Conservation (phyloP, 2,329 filamentous ascomycete species). For the Hymenotorrendiella dingleyae region DNA sequence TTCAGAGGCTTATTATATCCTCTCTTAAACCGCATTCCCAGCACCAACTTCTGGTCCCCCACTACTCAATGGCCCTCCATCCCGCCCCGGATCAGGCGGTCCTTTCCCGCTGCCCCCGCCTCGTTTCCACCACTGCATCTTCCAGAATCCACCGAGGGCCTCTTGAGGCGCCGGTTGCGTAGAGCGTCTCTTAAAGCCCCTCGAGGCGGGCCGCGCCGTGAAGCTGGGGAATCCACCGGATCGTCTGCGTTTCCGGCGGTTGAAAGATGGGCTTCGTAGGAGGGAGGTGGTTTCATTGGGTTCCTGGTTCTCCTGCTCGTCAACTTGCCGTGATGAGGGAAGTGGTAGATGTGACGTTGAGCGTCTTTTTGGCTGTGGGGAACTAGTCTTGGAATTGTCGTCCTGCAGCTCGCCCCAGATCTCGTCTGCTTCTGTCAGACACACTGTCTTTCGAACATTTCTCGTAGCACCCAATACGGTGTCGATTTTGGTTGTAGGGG, state of each 20-base stretch:
- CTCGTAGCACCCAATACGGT: conserved; percentile 26
- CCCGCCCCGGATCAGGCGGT: conserved; percentile 14
- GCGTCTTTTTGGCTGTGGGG: conserved; percentile 21
- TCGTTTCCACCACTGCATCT: conserved; percentile 48
- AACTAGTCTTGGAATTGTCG: conserved; percentile 40
- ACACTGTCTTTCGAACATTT: conserved; percentile 24
- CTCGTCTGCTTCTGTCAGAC: conserved; percentile 59
- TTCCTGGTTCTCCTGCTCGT: conserved; percentile 4
- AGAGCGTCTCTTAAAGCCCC: conserved; percentile 23
- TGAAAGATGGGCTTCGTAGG: conserved; percentile 17
- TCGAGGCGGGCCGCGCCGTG: conserved; percentile 39
- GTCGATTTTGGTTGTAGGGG: conserved; percentile 27
- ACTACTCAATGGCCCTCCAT: conserved; percentile 8
- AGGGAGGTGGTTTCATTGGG: conserved; percentile 25
- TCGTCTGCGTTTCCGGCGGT: conserved; percentile 42
- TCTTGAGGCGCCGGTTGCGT: conserved; percentile 42
- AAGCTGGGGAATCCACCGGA: conserved; percentile 59
- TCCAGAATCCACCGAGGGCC: conserved; percentile 46
- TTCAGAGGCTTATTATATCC: too few species aligned
- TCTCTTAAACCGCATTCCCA: not conserved
- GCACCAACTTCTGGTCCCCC: not conserved
- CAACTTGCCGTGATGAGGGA: conserved; percentile 1
- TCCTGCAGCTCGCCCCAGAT: conserved; percentile 89
- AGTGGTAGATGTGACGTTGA: conserved; percentile 10
- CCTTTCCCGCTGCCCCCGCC: conserved; percentile 13